Evolutionary conservation across 306 rosid species (phyloP).

Genomic region (Cicer bijugum): DNA sequence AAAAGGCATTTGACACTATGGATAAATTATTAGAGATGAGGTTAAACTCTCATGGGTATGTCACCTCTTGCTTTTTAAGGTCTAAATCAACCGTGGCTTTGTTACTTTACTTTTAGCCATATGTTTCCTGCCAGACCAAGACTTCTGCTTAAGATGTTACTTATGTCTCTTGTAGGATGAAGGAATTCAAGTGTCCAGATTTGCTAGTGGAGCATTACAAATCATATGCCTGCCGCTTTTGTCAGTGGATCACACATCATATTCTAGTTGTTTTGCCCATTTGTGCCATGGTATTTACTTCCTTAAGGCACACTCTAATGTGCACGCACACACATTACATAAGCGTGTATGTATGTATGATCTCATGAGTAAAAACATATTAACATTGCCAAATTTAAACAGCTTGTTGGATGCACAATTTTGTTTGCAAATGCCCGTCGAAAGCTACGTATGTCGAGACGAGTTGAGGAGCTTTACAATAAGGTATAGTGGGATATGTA

Average conservation of each 20-base stretch:
- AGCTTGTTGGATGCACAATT: conserved; percentile 68
- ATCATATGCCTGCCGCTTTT: conserved; percentile 63
- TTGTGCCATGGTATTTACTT: conserved; percentile 68
- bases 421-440: conserved; percentile 56
- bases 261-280: conserved; percentile 56
- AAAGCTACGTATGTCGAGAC: conserved; percentile 52
- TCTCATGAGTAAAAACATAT: conserved; percentile 48
- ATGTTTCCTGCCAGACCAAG: neutral
- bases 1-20: conserved; percentile 59
- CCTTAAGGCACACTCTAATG: conserved; percentile 46
- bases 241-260: conserved; percentile 67
- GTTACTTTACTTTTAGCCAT: conserved; percentile 33
- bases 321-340: neutral
- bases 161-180: conserved; percentile 56
- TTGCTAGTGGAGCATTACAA: conserved; percentile 64
- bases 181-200: conserved; percentile 87
- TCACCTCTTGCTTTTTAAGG: conserved; percentile 28
- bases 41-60: conserved; percentile 68
- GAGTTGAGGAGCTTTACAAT: conserved; percentile 78
- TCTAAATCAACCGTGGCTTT: conserved; percentile 25
- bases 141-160: neutral
- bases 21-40: conserved; percentile 59
- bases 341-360: conserved; percentile 35
- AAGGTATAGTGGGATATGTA: conserved; percentile 54
- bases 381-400: conserved; percentile 57